These are phyloP conservation scores for Malus sylvestris DNA, from an alignment of 306 rosid genomes.

Conservation along the genomic window DNA sequence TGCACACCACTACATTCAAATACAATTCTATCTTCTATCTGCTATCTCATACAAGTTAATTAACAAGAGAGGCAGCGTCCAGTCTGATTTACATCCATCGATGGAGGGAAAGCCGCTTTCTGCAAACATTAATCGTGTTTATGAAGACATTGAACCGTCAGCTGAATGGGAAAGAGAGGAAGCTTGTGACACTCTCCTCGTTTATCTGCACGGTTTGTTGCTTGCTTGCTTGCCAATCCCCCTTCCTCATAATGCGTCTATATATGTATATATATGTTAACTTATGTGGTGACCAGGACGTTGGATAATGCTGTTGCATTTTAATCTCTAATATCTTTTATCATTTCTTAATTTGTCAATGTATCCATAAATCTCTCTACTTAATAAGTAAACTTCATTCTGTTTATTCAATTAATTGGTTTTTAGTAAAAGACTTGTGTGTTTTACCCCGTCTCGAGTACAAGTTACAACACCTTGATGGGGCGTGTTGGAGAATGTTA, in stretches of 20 bases:
- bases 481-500: too few relatives aligned
- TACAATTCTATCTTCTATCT: background rate
- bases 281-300: background rate
- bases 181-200: constrained; percentile 23
- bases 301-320: background rate
- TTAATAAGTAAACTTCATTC: too few relatives aligned
- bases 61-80: too few relatives aligned
- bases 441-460: too few relatives aligned
- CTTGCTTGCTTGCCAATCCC: background rate
- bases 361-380: too few relatives aligned
- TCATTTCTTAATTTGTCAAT: too few relatives aligned
- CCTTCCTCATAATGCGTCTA: background rate
- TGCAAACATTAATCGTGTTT: constrained; percentile 1
- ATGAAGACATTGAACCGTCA: constrained; percentile 44
- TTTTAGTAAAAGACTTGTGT: too few relatives aligned
- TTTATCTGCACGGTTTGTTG: constrained; percentile 47
- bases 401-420: too few relatives aligned
- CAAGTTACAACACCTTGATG: too few relatives aligned
- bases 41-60: too few relatives aligned
- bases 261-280: background rate
- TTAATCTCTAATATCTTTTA: background rate
- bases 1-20: background rate
- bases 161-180: constrained; percentile 40
- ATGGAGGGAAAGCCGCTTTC: background rate
- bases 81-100: background rate